Evolutionary conservation across 2,329 filamentous ascomycete species (phyloP), one percentile per base, ranked within the genome.

Genomic region (Shiraia bambusicola): DNA sequence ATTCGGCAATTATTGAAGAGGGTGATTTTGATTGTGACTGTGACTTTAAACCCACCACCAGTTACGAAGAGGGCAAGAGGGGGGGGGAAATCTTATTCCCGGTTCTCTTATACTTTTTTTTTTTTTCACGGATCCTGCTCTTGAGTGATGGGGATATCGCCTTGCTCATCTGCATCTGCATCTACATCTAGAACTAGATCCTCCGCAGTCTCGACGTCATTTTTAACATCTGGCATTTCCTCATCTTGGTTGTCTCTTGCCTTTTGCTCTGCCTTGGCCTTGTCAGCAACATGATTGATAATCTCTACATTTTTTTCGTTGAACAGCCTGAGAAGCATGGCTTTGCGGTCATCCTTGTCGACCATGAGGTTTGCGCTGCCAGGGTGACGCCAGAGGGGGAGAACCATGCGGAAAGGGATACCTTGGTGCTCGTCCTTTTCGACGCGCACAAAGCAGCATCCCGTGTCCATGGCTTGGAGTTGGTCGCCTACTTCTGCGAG

Each of bases 321-420:
- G 73, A 86, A 98, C 47, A 98, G 77, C 15, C 93, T 80, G 50
- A 97, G 76, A 56, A 97, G 74, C 88, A 97, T 94, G 1, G 93
- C 93, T 61, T 70, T 85, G 12, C 93, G 82, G 54, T 98, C 93
- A 68, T 98, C 93, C 75, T 98, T 98, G 35, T 93, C 92, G 62
- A 98, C 77, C 93, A 98, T 98, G 39, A 98, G 80, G 68, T 98
- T 98, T 45, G 97, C 77, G 14, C 87, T 92, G 57, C 91, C 84
- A 47, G 95, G 80, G 65, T 90, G 94, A 71, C 94, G 86, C 93
- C 93, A 98, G 19, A 98, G 75, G 3, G 93, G 93, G 13, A 98
- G 78, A 1, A 92, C 87, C 81, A 96, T 89, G 17, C 81, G 77
- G 73, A 97, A 92, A 61, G 71, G 73, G 50, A 84, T 78, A 10